These are phyloP conservation scores for Rhynchosporium secalis DNA, from an alignment of 2,329 filamentous ascomycete species.

Conservation along the genomic window DNA sequence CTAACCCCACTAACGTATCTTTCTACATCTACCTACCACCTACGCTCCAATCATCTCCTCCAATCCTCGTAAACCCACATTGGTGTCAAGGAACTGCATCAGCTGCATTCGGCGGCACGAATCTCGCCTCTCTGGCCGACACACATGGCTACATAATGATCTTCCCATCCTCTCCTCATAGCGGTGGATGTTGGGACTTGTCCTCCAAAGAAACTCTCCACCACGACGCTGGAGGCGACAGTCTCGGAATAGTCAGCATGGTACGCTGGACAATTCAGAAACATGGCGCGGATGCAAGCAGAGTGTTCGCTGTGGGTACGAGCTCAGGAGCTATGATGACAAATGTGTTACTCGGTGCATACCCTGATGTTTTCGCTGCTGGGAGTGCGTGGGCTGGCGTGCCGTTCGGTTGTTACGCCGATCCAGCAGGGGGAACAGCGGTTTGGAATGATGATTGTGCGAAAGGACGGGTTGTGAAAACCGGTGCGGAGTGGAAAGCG, in stretches of 20 bases:
- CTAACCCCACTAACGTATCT: conserved; percentile 44
- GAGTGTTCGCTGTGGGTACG: conserved; percentile 55
- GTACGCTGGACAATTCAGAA: conserved; percentile 52
- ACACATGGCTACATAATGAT: conserved; percentile 59
- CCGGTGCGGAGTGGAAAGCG: conserved; percentile 50
- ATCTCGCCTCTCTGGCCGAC: conserved; percentile 54
- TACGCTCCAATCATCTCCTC: conserved; percentile 20
- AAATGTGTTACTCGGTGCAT: conserved; percentile 49
- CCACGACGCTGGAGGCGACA: conserved; percentile 58
- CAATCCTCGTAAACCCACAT: conserved; percentile 32
- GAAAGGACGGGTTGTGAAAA: conserved; percentile 30
- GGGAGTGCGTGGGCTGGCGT: conserved; percentile 48
- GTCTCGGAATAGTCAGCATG: conserved; percentile 57
- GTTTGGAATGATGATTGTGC: conserved; percentile 56
- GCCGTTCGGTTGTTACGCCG: conserved; percentile 46
- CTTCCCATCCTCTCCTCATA: conserved; percentile 52
- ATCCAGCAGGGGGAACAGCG: conserved; percentile 35
- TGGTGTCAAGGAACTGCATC: conserved; percentile 44
- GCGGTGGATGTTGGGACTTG: conserved; percentile 60
- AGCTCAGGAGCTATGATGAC: conserved; percentile 54
- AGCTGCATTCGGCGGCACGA: conserved; percentile 32
- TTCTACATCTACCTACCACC: conserved; percentile 32
- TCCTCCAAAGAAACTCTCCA: conserved; percentile 51
- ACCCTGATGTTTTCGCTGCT: conserved; percentile 50
- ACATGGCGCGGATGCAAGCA: conserved; percentile 52